Base-by-base conservation (phyloP, 768 basidiomycete genomes). In the Phaeotremella fagi region DNA sequence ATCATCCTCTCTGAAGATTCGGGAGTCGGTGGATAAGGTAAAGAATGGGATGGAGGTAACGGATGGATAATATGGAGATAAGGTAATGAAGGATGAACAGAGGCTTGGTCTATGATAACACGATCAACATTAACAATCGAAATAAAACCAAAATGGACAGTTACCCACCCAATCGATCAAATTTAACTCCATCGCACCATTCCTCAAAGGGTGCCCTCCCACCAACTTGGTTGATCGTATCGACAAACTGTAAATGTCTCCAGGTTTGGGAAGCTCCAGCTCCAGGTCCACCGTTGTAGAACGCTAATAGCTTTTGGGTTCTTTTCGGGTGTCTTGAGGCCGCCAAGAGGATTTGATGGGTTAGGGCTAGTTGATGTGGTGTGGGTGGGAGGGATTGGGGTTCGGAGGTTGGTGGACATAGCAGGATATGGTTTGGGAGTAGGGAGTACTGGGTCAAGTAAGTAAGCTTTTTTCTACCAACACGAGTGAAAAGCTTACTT, bases 211-310 rank as follows among this genome's bases (percentile, higher is more conserved):
- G 91, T 14, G 87, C 86, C n/a, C 55, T 45, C 3, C 63, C 58
- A 1, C 83, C 85, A 29, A 80, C 80, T 27, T 78, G 72, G 35
- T 76, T 77, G 9, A 20, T 29, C 6, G 80, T 80, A 28, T 88
- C 85, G 28, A 92, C 74, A 58, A 92, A 85, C 71, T 94, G 90
- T n/a, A 92, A 60, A 69, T 95, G 91, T 66, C 92, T 90, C 75
- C 92, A 90, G 1, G 81, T 78, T 75, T 95, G 91, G 69, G 88
- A 90, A 11, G 91, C 90, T 24, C 90, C 90, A 52, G 60, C 67
- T n/a, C 48, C 57, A 25, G 18, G 71, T 80, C 68, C 72, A 83
- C 91, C 94, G 59, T 97, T 97, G 75, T 90, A 95, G 75, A 95
- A 95, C 1, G 86, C 87, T 51, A 95, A 82, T 51, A 85, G 45